Evolutionary conservation across 2,329 filamentous ascomycete species (phyloP).

Genomic region (Alternaria arborescens): DNA sequence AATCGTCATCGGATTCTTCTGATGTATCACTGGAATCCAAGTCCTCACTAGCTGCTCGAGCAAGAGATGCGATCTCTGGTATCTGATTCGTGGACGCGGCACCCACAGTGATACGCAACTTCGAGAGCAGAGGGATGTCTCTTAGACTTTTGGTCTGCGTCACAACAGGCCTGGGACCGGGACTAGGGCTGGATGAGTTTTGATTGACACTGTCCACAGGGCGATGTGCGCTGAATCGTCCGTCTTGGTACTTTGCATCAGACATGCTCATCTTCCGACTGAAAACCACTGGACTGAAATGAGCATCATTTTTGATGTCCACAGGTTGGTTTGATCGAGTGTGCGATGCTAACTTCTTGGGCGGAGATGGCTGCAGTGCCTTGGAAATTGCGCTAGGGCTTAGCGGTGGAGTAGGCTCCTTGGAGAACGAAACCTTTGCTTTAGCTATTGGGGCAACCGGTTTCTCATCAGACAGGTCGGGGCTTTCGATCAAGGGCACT

Average conservation of each 20-base stretch:
- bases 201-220: constrained; percentile 8
- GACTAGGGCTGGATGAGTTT: constrained; percentile 5
- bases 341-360: constrained; percentile 12
- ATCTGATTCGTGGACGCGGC: constrained; percentile 31
- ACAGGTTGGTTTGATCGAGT: constrained; percentile 13
- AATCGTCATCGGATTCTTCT: constrained; percentile 33
- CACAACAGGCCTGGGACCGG: constrained; percentile 4
- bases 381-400: constrained; percentile 56
- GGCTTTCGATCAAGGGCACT: not conserved
- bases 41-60: constrained; percentile 32
- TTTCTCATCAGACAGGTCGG: not conserved
- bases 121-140: constrained; percentile 42
- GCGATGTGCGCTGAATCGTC: constrained; percentile 51
- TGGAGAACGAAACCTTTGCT: constrained; percentile 9
- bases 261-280: constrained; percentile 57
- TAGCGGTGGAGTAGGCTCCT: constrained; percentile 47
- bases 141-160: constrained; percentile 32
- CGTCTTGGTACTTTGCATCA: constrained; percentile 63
- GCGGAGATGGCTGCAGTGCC: constrained; percentile 57
- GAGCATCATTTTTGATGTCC: constrained; percentile 49
- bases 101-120: constrained; percentile 42
- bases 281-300: constrained; percentile 63
- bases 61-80: constrained; percentile 27
- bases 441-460: not conserved
- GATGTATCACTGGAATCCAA: constrained; percentile 42